These are phyloP conservation scores for Mycena albidolilacea DNA, from an alignment of 768 basidiomycete genomes.

Conservation along the genomic window DNA sequence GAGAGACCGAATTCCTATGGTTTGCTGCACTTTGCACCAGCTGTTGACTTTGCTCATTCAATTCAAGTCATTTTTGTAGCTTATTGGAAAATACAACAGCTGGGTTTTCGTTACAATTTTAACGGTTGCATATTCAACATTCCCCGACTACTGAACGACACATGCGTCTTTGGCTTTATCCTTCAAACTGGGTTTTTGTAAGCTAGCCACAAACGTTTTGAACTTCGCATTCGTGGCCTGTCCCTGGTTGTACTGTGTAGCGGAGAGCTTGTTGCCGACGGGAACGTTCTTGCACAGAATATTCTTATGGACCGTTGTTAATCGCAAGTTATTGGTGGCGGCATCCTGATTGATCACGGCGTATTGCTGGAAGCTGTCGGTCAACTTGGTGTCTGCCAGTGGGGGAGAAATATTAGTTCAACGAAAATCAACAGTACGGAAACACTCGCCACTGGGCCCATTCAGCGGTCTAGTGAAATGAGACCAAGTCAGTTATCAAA, in stretches of 20 bases:
- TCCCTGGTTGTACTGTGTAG: conserved; percentile 20
- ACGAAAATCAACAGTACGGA: not conserved
- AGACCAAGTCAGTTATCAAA: not conserved
- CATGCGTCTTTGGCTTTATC: too few species aligned
- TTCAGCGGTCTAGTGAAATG: conserved; percentile 14
- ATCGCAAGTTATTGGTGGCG: conserved; percentile 6
- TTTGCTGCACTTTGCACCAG: too few species aligned
- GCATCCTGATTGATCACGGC: conserved; percentile 28
- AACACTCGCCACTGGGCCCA: conserved; percentile 14
- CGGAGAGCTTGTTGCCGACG: conserved; percentile 16
- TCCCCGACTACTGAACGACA: too few species aligned
- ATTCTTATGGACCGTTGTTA: not conserved
- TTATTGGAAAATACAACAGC: too few species aligned
- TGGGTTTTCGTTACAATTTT: too few species aligned
- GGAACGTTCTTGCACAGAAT: conserved; percentile 29
- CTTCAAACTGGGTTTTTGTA: conserved; percentile 1
- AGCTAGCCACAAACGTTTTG: conserved; percentile 12
- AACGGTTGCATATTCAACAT: too few species aligned
- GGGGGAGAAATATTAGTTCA: not conserved
- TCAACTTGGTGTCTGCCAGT: conserved; percentile 16
- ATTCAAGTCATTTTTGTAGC: too few species aligned
- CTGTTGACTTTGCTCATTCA: too few species aligned
- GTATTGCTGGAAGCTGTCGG: conserved; percentile 33
- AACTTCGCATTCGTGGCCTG: conserved; percentile 31
- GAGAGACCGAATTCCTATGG: too few species aligned